Percentiles rank a stretch among this genome's conserved stretches.
Evolutionary conservation across 2,329 filamentous ascomycete species (phyloP).

Genomic region (Penicillium freii): DNA sequence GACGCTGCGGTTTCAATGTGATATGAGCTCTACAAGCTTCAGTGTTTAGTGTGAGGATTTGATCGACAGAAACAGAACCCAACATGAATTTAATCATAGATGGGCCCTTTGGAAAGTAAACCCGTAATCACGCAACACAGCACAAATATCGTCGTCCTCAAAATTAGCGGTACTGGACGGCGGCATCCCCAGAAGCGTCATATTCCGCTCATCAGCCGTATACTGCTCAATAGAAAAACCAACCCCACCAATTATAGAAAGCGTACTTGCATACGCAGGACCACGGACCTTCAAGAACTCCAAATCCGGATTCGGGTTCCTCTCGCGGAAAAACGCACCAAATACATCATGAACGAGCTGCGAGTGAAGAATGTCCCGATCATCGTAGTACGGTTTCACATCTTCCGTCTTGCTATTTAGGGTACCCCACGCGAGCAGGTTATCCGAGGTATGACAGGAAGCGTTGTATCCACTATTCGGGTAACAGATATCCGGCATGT

Average conservation of each 20-base stretch:
- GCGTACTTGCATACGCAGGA: conserved; percentile 21
- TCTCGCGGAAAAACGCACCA: conserved; percentile 22
- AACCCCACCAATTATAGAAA: conserved; percentile 9
- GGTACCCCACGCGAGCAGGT: conserved; percentile 29
- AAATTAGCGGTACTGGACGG: conserved; percentile 16
- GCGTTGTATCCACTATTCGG: conserved; percentile 29
- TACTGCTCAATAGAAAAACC: conserved; percentile 12
- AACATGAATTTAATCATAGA: neutral
- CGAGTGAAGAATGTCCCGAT: conserved; percentile 21
- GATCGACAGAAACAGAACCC: neutral
- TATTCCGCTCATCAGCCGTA: neutral
- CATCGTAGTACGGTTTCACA: conserved; percentile 25
- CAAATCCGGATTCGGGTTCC: conserved; percentile 23
- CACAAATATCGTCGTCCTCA: conserved; percentile 16
- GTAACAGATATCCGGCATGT: conserved; percentile 22
- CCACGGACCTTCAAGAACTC: conserved; percentile 20
- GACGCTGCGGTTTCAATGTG: no score
- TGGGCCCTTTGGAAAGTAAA: conserved; percentile 27
- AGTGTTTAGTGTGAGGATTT: no score
- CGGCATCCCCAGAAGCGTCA: conserved; percentile 19
- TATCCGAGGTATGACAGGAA: conserved; percentile 28
- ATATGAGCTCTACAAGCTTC: no score
- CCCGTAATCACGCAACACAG: conserved; percentile 25
- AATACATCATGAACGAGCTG: conserved; percentile 28
- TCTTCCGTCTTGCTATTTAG: conserved; percentile 25